Percentiles rank a stretch among this genome's conserved stretches.
phyloP scores from a whole-genome alignment of 2,329 filamentous ascomycete genomes.

The Pseudocercospora fijiensis region DNA sequence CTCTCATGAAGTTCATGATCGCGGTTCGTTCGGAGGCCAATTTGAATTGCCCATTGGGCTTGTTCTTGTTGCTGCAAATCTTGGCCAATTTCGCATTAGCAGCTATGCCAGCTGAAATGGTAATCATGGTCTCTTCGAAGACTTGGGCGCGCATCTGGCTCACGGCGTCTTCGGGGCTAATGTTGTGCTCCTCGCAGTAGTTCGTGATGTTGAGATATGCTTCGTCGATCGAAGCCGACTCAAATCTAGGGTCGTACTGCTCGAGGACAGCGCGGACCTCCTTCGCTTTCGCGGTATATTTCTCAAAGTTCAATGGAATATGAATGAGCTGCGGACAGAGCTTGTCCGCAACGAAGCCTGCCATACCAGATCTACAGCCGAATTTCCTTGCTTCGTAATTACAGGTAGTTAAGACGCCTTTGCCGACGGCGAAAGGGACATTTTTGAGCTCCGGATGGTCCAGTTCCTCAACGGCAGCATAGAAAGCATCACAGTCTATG shows the following conservation, averaged over 20 bases:
- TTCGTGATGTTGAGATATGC: slow-evolving; percentile 91
- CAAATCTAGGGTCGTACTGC: slow-evolving; percentile 86
- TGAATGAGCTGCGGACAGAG: slow-evolving; percentile 83
- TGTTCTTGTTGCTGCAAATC: slow-evolving; percentile 93
- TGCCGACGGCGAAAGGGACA: slow-evolving; percentile 87
- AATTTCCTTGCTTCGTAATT: slow-evolving; percentile 91
- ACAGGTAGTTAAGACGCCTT: slow-evolving; percentile 67
- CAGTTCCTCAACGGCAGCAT: slow-evolving; percentile 81
- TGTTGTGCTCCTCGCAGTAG: slow-evolving; percentile 68
- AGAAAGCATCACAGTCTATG: slow-evolving; percentile 96
- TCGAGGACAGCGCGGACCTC: slow-evolving; percentile 80
- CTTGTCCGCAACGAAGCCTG: slow-evolving; percentile 90
- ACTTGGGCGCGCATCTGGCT: slow-evolving; percentile 76
- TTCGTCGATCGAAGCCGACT: slow-evolving; percentile 93
- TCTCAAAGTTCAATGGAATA: slow-evolving; percentile 81
- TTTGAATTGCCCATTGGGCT: slow-evolving; percentile 88
- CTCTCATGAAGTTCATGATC: slow-evolving; percentile 78
- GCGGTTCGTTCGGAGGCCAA: slow-evolving; percentile 68
- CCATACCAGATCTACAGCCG: slow-evolving; percentile 93
- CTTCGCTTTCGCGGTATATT: slow-evolving; percentile 85
- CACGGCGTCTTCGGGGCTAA: slow-evolving; percentile 71
- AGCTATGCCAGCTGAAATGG: slow-evolving; percentile 90
- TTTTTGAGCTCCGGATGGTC: slow-evolving; percentile 77
- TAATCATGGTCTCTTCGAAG: slow-evolving; percentile 73
- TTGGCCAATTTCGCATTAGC: slow-evolving; percentile 92